Evolutionary conservation across 2,329 filamentous ascomycete species (phyloP).

Genomic region (Cytospora piceae): DNA sequence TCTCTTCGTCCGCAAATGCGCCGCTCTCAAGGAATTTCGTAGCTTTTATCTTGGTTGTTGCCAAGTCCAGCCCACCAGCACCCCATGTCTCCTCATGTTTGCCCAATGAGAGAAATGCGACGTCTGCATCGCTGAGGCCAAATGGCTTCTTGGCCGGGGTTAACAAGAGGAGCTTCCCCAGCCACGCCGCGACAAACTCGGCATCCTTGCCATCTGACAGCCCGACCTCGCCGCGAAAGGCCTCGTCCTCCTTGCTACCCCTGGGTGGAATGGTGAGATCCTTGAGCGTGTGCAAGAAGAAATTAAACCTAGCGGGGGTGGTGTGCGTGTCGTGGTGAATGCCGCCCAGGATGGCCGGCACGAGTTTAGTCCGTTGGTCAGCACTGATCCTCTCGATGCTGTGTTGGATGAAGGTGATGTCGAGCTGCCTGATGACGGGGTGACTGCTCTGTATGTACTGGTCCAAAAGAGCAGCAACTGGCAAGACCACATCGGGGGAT

Average conservation of each 20-base stretch:
- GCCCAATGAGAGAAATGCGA: slow-evolving; percentile 69
- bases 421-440: slow-evolving; percentile 81
- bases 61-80: slow-evolving; percentile 67
- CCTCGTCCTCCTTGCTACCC: slow-evolving; percentile 76
- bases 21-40: slow-evolving; percentile 79
- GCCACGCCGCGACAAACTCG: slow-evolving; percentile 71
- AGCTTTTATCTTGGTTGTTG: slow-evolving; percentile 70
- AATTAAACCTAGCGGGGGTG: slow-evolving; percentile 72
- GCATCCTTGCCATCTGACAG: slow-evolving; percentile 71
- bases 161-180: slow-evolving; percentile 75
- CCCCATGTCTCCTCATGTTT: slow-evolving; percentile 62
- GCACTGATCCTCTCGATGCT: slow-evolving; percentile 60
- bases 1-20: slow-evolving; percentile 80
- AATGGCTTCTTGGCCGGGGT: slow-evolving; percentile 41
- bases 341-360: slow-evolving; percentile 71
- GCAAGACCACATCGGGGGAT: slow-evolving; percentile 69
- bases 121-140: slow-evolving; percentile 67
- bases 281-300: slow-evolving; percentile 76
- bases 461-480: slow-evolving; percentile 80
- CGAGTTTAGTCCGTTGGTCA: slow-evolving; percentile 68
- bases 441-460: slow-evolving; percentile 84
- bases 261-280: slow-evolving; percentile 73
- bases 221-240: slow-evolving; percentile 67
- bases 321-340: slow-evolving; percentile 62
- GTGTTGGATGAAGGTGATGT: slow-evolving; percentile 87